Evolutionary conservation across 164 flowering plant genomes (phyloP), one percentile per base, ranked within the genome.

Genomic region (Chloranthus sessilifolius): DNA sequence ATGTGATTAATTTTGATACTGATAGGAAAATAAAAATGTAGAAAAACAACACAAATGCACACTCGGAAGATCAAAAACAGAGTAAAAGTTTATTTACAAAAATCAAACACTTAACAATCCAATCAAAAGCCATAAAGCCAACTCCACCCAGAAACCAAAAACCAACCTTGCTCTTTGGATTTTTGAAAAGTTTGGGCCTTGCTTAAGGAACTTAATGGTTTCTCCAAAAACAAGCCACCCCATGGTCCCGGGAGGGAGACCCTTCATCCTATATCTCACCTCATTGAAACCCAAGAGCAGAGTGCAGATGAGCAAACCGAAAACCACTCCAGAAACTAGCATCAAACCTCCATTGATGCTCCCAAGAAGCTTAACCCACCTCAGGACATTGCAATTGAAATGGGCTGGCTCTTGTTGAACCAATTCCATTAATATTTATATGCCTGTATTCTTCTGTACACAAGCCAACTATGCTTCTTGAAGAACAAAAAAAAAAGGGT

Each of bases 141-240:
- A 23, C 8, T 21, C n/a, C 43, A 15, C 27, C 34, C 35, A n/a
- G 7, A 33, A 20, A n/a, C n/a, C n/a, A 33, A 28, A 37, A 33
- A 16, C 55, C 50, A 27, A 90, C 97, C 84, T 86, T 67, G 85
- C 81, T 70, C 85, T 75, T 40, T 87, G 89, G 67, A 72, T 81
- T 52, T 73, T 87, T 89, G 88, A 74, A 80, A 88, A 91, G 67
- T 43, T 69, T 12, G 96, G 92, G 1, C 96, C 96, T 38, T 73
- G 90, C 38, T 78, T 88, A 3, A 91, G 85, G 58, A 91, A 91
- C 78, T 91, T 94, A 34, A 88, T 78, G 15, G 98, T 91, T 53
- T 88, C 98, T 0, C 98, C 98, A 68, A 88, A 74, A 26, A 91
- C 55, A 0, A 96, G 98, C 98, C 96, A 91, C 5, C 96, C 96